phyloP scores from a whole-genome alignment of 1,284 basidiomycete species.

The Inonotus hispidus region DNA sequence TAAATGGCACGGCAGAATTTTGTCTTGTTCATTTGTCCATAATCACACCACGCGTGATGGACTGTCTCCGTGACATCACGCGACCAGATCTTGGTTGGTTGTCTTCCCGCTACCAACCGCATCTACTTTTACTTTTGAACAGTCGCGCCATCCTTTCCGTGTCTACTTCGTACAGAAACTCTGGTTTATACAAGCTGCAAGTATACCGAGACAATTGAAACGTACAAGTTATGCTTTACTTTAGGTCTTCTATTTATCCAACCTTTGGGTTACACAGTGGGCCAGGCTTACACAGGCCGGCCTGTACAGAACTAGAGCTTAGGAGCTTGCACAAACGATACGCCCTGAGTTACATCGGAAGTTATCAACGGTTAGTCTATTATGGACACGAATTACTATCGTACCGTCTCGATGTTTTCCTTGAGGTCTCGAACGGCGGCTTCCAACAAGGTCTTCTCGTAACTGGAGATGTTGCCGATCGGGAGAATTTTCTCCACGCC shows the following conservation, averaged over 20 bases:
- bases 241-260: background rate
- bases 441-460: conserved; percentile 71
- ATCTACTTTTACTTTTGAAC: too few species aligned
- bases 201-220: too few species aligned
- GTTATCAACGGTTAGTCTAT: background rate
- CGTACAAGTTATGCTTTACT: too few species aligned
- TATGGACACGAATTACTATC: background rate
- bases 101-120: too few species aligned
- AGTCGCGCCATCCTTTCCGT: too few species aligned
- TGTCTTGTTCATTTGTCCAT: too few species aligned
- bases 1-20: background rate
- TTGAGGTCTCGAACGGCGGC: conserved; percentile 78
- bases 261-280: background rate
- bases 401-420: conserved; percentile 75
- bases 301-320: conserved; percentile 30
- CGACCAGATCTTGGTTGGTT: too few species aligned
- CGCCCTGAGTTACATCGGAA: conserved; percentile 28
- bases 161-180: too few species aligned
- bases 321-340: conserved; percentile 31
- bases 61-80: too few species aligned
- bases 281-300: too few species aligned
- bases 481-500: conserved; percentile 80
- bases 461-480: conserved; percentile 67
- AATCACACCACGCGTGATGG: too few species aligned
- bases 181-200: too few species aligned